Percentiles rank a stretch among this genome's conserved stretches.
Evolutionary conservation across 2,329 filamentous ascomycete genomes (phyloP).

Genomic region (Aspergillus phoenicis): DNA sequence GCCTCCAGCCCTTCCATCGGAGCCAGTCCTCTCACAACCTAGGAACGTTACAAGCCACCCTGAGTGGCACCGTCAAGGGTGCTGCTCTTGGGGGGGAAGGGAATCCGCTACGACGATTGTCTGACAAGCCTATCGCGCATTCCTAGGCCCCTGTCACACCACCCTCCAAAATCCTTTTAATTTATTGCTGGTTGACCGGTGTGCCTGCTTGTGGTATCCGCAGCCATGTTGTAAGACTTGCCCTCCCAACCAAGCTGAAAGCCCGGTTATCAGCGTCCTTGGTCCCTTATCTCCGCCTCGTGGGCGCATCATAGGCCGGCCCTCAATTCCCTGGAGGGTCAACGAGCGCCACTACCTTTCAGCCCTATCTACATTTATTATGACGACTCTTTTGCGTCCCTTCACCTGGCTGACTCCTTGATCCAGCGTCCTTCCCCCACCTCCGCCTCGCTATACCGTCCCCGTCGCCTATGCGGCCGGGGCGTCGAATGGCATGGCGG

Average conservation of each 20-base stretch:
- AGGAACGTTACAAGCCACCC: conserved; percentile 1
- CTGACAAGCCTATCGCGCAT: conserved; percentile 13
- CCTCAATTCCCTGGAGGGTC: neutral
- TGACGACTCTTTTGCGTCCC: conserved; percentile 14
- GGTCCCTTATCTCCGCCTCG: conserved; percentile 8
- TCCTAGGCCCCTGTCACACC: conserved; percentile 4
- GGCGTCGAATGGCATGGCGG: conserved; percentile 66
- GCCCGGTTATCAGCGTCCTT: neutral
- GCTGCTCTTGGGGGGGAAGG: conserved; percentile 14
- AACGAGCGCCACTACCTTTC: neutral
- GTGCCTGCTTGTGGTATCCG: conserved; percentile 7
- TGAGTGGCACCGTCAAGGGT: conserved; percentile 19
- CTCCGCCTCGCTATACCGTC: conserved; percentile 80
- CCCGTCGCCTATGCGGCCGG: conserved; percentile 72
- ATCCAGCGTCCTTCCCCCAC: conserved; percentile 77
- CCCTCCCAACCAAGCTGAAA: conserved; percentile 1
- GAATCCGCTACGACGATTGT: conserved; percentile 12
- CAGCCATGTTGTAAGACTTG: conserved; percentile 29
- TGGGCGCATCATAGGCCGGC: conserved; percentile 1
- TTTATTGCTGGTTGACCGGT: conserved; percentile 1
- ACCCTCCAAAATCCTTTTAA: conserved; percentile 3
- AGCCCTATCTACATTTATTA: neutral
- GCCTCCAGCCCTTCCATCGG: neutral
- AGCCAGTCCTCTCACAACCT: neutral
- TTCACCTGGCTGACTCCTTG: conserved; percentile 19